Conservation (phyloP, 2,329 filamentous ascomycete species). For the Ceratocystis eucalypticola region DNA sequence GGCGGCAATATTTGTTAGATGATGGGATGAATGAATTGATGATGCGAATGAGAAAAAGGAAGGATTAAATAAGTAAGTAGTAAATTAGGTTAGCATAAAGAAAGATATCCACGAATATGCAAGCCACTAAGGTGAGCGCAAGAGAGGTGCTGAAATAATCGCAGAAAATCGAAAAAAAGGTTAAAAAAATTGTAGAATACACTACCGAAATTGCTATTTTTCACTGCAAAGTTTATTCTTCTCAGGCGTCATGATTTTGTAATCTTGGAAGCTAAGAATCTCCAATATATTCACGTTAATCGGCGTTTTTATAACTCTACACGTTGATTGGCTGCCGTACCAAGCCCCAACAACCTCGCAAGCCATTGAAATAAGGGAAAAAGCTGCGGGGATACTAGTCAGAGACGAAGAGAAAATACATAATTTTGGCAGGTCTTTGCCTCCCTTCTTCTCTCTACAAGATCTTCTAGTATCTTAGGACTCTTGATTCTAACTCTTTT, state of each 20-base stretch:
- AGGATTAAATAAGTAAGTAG: not conserved
- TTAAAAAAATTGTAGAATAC: not conserved
- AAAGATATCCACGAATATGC: not conserved
- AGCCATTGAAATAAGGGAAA: too few species aligned
- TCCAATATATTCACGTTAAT: not conserved
- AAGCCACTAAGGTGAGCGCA: too few species aligned
- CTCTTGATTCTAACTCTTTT: too few species aligned
- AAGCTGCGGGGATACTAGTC: too few species aligned
- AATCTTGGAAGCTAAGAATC: not conserved
- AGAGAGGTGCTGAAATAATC: too few species aligned
- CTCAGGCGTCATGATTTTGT: not conserved
- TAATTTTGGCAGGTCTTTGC: too few species aligned
- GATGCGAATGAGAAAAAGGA: not conserved
- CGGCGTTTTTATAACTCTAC: not conserved
- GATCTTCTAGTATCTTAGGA: too few species aligned
- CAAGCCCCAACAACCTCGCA: not conserved
- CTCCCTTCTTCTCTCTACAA: too few species aligned
- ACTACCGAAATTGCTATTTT: not conserved
- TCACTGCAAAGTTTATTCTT: not conserved
- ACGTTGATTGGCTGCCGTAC: not conserved
- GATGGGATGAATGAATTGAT: not conserved
- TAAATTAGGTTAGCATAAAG: not conserved
- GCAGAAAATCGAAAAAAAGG: not conserved
- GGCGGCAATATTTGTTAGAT: slow-evolving; percentile 4
- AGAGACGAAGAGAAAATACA: too few species aligned